Percentiles rank a stretch among this genome's conserved stretches.
These are phyloP conservation scores for Ustilago vetiveriae DNA, from an alignment of 1,284 basidiomycete species.

Conservation along the genomic window DNA sequence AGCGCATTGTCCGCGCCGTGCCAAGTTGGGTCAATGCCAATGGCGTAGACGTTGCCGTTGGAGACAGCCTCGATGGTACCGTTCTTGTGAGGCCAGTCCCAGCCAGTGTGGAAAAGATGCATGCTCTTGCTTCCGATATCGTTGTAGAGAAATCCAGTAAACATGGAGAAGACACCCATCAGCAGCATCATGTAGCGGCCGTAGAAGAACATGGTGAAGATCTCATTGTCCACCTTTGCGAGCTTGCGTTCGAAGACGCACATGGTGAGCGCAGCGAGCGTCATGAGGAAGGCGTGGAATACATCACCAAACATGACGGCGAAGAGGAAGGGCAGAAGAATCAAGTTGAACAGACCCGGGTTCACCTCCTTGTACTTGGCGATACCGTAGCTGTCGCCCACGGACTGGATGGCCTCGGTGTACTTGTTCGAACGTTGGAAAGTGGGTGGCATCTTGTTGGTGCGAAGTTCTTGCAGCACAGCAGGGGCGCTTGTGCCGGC, in stretches of 20 bases:
- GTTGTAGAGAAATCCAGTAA: conserved; percentile 98
- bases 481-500: conserved; percentile 92
- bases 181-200: conserved; percentile 98
- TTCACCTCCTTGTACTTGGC: conserved; percentile 97
- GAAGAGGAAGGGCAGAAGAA: conserved; percentile 98
- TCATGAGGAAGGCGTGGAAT: conserved; percentile 89
- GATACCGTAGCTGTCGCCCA: conserved; percentile 97
- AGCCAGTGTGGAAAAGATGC: conserved; percentile 87
- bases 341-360: conserved; percentile 90
- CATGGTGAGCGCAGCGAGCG: conserved; percentile 82
- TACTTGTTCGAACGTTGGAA: conserved; percentile 96
- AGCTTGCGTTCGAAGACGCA: conserved; percentile 84
- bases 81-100: conserved; percentile 76
- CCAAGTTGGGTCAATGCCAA: conserved; percentile 96
- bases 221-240: conserved; percentile 83
- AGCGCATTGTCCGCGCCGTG: conserved; percentile 90
- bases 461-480: conserved; percentile 88
- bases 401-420: conserved; percentile 95
- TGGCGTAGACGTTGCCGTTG: conserved; percentile 78
- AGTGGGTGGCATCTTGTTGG: conserved; percentile 91
- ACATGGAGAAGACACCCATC: conserved; percentile 92
- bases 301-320: conserved; percentile 99
- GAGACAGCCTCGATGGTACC: conserved; percentile 67
- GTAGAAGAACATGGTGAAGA: conserved; percentile 89
- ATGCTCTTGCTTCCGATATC: conserved; percentile 96